These are phyloP conservation scores for Neurospora sp. DNA, from an alignment of 495 filamentous ascomycete genomes.

Conservation along the genomic window DNA sequence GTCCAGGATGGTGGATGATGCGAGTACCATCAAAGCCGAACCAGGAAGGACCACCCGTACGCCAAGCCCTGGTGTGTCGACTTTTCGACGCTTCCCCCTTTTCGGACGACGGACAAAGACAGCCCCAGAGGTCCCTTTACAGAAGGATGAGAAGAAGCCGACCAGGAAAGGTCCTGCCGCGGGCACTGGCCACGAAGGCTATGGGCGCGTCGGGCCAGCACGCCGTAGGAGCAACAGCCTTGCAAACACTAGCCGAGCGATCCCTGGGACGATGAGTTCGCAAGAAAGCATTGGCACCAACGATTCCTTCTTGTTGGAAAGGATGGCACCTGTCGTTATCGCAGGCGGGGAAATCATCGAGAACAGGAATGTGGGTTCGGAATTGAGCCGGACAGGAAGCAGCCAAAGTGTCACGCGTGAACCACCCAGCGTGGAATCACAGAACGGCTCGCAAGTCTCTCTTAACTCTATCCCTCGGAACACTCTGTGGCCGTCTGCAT, in stretches of 20 bases:
- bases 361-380: slow-evolving; percentile 43
- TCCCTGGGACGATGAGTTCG: slow-evolving; percentile 37
- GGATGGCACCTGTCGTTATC: slow-evolving; percentile 82
- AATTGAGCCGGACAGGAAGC: slow-evolving; percentile 52
- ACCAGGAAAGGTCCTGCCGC: slow-evolving; percentile 74
- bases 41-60: slow-evolving; percentile 26
- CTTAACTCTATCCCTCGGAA: slow-evolving; percentile 28
- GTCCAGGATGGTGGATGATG: slow-evolving; percentile 12
- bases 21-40: slow-evolving; percentile 20
- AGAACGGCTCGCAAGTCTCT: slow-evolving; percentile 30
- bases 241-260: slow-evolving; percentile 31
- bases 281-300: slow-evolving; percentile 37
- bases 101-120: slow-evolving; percentile 67
- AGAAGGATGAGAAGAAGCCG: slow-evolving; percentile 44
- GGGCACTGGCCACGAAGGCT: slow-evolving; percentile 94
- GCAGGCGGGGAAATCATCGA: slow-evolving; percentile 59
- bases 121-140: slow-evolving; percentile 38
- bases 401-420: slow-evolving; percentile 44
- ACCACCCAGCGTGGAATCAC: slow-evolving; percentile 43
- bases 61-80: slow-evolving; percentile 37
- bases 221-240: slow-evolving; percentile 51
- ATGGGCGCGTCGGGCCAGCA: slow-evolving; percentile 57
- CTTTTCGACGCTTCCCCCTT: slow-evolving; percentile 56
- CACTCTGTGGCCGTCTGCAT: slow-evolving; percentile 42
- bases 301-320: slow-evolving; percentile 52